Evolutionary conservation across 2,329 filamentous ascomycete genomes (phyloP).

Genomic region (Didymella lethalis): DNA sequence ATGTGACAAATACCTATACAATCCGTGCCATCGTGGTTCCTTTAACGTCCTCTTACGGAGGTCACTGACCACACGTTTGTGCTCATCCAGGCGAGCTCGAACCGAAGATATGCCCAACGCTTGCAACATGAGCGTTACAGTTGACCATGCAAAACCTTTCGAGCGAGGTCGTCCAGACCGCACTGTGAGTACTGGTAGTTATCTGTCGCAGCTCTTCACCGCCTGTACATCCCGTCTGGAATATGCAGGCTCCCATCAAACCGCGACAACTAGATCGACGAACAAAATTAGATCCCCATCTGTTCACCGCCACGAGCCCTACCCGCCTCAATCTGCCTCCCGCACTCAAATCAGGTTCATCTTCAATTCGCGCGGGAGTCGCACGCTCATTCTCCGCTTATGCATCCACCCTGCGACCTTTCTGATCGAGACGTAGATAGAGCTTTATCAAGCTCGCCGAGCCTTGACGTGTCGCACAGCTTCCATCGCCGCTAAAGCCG

Average conservation of each 20-base stretch:
- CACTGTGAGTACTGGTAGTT: too few species aligned
- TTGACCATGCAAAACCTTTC: too few species aligned
- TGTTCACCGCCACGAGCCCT: not conserved
- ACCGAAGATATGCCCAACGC: too few species aligned
- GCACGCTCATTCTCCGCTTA: slow-evolving; percentile 4
- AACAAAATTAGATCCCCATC: not conserved
- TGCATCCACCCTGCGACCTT: slow-evolving; percentile 7
- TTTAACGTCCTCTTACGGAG: too few species aligned
- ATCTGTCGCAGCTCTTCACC: not conserved
- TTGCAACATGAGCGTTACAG: too few species aligned
- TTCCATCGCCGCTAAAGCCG: not conserved
- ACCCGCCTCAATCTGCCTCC: not conserved
- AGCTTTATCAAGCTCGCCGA: slow-evolving; percentile 7
- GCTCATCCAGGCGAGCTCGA: too few species aligned
- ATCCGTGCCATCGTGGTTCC: too few species aligned
- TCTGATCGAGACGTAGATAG: not conserved
- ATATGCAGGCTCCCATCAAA: not conserved
- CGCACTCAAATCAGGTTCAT: not conserved
- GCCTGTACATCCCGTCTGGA: not conserved
- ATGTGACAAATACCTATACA: too few species aligned
- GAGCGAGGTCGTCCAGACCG: too few species aligned
- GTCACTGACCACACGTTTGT: too few species aligned
- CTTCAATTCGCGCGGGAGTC: not conserved
- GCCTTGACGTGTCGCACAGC: slow-evolving; percentile 9
- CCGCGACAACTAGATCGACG: not conserved